Conservation (phyloP, 2,329 filamentous ascomycete genomes). For the Trichoderma atrobrunneum region DNA sequence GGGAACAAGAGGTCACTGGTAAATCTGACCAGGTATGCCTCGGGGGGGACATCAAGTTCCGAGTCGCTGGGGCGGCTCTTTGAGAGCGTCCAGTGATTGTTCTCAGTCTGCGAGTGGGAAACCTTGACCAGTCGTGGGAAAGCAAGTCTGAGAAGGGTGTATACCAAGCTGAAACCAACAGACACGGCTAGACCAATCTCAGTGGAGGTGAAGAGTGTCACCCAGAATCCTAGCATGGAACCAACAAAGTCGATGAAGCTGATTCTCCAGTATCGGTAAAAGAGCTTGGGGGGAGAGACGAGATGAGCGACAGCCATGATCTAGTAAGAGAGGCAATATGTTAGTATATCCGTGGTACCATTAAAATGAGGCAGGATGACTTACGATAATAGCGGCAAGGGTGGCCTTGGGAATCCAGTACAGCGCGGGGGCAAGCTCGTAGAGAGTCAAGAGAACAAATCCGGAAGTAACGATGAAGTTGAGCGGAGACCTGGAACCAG, state of each 20-base stretch:
- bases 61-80: constrained; percentile 22
- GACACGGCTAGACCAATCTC: constrained; percentile 58
- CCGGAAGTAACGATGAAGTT: constrained; percentile 59
- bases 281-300: constrained; percentile 55
- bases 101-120: constrained; percentile 30
- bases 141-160: constrained; percentile 56
- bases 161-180: constrained; percentile 63
- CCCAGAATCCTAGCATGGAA: constrained; percentile 62
- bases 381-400: constrained; percentile 59
- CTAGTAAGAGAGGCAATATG: constrained; percentile 23
- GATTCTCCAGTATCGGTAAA: constrained; percentile 63
- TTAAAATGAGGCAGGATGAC: constrained; percentile 21
- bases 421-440: constrained; percentile 57
- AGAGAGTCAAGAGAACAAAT: constrained; percentile 61
- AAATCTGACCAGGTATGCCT: constrained; percentile 56
- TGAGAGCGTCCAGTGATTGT: constrained; percentile 29
- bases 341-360: background rate
- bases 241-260: constrained; percentile 63
- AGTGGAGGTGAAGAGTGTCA: constrained; percentile 59
- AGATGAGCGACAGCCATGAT: constrained; percentile 63
- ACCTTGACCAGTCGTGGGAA: constrained; percentile 45
- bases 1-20: constrained; percentile 59
- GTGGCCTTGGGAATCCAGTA: constrained; percentile 69
- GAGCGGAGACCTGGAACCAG: constrained; percentile 59
- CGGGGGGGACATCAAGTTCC: constrained; percentile 38